Conservation (phyloP, 202 grass and related monocot species). For the Setaria viridis region DNA sequence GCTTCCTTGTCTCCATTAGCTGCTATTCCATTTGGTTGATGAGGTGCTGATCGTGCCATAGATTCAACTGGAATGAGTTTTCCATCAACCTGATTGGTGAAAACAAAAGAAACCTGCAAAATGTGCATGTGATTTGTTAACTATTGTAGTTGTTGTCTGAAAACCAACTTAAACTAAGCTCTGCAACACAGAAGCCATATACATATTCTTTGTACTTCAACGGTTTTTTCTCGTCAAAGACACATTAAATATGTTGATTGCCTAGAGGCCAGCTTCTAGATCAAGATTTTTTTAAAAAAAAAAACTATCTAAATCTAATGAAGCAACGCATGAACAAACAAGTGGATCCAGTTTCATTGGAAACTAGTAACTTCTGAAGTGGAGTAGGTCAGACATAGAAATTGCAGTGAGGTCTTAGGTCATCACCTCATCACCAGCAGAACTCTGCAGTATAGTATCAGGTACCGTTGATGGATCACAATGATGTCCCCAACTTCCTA, state of each 20-base stretch:
- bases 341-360: constrained; percentile 15
- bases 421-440: constrained; percentile 87
- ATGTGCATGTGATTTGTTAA: constrained; percentile 34
- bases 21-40: constrained; percentile 46
- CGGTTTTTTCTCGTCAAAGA: not conserved
- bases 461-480: constrained; percentile 79
- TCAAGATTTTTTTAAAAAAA: not conserved
- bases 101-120: constrained; percentile 95
- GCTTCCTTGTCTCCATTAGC: constrained; percentile 33
- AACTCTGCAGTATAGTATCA: constrained; percentile 82
- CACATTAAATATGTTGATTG: not conserved
- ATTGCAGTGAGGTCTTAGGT: constrained; percentile 7
- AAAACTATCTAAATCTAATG: constrained; percentile 1
- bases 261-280: constrained; percentile 20
- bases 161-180: constrained; percentile 30
- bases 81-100: constrained; percentile 97
- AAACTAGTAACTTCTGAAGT: constrained; percentile 16
- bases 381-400: constrained; percentile 4
- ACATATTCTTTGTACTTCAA: constrained; percentile 21
- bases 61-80: constrained; percentile 96
- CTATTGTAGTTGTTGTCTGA: not conserved
- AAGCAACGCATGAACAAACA: constrained; percentile 18
- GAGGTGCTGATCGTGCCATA: constrained; percentile 46
- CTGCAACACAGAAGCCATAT: not conserved
- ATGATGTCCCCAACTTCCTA: constrained; percentile 96